phyloP scores from a whole-genome alignment of 23 red algal genomes.

The Gracilaria gracilis region DNA sequence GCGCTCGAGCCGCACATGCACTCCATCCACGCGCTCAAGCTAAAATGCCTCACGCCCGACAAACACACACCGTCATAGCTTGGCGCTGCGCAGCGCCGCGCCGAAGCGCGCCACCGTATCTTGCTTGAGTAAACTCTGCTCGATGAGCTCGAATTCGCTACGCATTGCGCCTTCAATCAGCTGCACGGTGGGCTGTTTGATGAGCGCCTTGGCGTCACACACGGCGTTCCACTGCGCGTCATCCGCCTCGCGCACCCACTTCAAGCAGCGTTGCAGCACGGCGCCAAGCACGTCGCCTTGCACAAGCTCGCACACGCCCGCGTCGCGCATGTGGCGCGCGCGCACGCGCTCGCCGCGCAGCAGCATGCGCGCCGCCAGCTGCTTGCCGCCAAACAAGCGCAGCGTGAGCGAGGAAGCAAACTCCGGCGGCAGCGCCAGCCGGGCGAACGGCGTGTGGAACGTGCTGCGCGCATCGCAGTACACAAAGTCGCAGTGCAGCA shows the following conservation, averaged over 20 bases:
- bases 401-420: slow-evolving; percentile 46
- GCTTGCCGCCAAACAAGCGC: neutral
- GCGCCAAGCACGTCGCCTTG: neutral
- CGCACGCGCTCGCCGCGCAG: slow-evolving; percentile 33
- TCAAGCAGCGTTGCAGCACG: neutral
- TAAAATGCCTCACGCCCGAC: slow-evolving; percentile 50
- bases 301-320: slow-evolving; percentile 17
- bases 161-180: neutral
- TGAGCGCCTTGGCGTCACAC: slow-evolving; percentile 19
- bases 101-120: neutral
- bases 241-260: neutral
- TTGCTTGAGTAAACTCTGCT: too few relatives aligned
- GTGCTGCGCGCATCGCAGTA: slow-evolving; percentile 18
- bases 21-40: slow-evolving; percentile 41
- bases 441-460: slow-evolving; percentile 73
- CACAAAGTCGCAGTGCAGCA: slow-evolving; percentile 79
- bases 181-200: neutral
- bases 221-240: slow-evolving; percentile 24
- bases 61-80: neutral
- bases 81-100: neutral
- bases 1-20: slow-evolving; percentile 31
- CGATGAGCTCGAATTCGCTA: slow-evolving; percentile 18
- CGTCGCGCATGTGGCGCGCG: slow-evolving; percentile 10
- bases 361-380: slow-evolving; percentile 22
- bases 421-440: slow-evolving; percentile 53